Evolutionary conservation across 129 eudicot species (phyloP).

Genomic region (Saussurea involucrata): DNA sequence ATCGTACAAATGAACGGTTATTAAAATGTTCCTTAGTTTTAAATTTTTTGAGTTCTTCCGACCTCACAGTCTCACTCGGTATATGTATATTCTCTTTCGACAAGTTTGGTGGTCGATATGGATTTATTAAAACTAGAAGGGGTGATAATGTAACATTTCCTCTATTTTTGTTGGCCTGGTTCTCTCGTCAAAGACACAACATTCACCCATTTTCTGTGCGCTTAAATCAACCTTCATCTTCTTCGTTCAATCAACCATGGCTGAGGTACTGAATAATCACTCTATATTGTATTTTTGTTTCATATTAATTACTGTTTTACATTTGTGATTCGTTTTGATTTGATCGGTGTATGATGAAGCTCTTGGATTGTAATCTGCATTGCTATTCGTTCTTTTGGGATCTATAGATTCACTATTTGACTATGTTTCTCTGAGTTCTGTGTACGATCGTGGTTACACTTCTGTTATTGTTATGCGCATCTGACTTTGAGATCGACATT

Average conservation of each 20-base stretch:
- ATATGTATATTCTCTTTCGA: no score
- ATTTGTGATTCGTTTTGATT: neutral
- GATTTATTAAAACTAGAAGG: neutral
- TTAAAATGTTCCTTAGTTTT: no score
- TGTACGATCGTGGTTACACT: neutral
- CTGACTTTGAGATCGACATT: neutral
- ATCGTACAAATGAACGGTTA: no score
- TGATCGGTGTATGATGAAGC: slow-evolving; percentile 13
- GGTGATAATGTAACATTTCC: slow-evolving; percentile 1
- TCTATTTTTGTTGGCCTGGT: neutral
- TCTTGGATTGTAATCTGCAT: slow-evolving; percentile 7
- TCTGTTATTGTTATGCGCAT: neutral
- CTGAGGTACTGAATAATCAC: slow-evolving; percentile 19
- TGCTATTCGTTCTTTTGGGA: slow-evolving; percentile 8
- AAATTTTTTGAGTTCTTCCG: no score
- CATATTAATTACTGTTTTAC: neutral
- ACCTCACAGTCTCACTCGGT: no score
- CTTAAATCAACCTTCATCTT: neutral
- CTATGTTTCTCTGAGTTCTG: neutral
- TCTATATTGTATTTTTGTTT: neutral
- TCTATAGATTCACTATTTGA: slow-evolving; percentile 15
- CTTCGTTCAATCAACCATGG: slow-evolving; percentile 15
- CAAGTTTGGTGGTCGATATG: neutral
- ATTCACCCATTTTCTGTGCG: slow-evolving; percentile 3
- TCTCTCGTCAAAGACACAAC: neutral